Base-by-base conservation (phyloP, 2,329 filamentous ascomycete species). In the Colletotrichum sp. region DNA sequence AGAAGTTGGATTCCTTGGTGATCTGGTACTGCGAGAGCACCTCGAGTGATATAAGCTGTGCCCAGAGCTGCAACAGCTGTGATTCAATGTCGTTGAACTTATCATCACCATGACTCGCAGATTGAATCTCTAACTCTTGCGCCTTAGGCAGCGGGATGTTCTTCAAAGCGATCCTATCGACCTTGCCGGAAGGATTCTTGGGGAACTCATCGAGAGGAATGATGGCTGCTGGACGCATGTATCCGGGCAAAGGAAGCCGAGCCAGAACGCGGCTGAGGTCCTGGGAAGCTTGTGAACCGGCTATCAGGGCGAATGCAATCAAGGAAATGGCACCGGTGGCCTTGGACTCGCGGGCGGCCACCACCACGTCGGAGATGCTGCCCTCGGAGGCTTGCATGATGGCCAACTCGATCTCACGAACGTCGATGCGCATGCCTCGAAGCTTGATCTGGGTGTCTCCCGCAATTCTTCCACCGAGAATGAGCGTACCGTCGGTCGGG, bases 381-480 rank as follows among this genome's bases (percentile, higher is more conserved):
- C 77, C 73, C 49, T 69, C 71, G 60, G 78, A 30, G 8, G 60
- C 79, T 57, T 76, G 78, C 73, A 78, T 78, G 15, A 80, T 77
- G 69, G 57, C 30, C 7, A 76, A 72, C 71, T 86, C 85, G 7
- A 87, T 74, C 52, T 87, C 86, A 32, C 84, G 80, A 3, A 88
- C 80, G 67, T 88, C 85, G 12, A 87, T 72, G 4, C 87, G 84
- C 75, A 84, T 78, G 1, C 80, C 81, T 6, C 80, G 79, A 6
- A 81, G 77, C 72, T 82, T 82, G 77, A 81, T 78, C 69, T 88
- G 84, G 52, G 84, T 82, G 79, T 89, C 88, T 4, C 82, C 84
- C 0, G 78, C 78, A 3, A 83, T 80, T 5, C 88, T 83, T 2
- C 87, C 85, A 6, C 84, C 75, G 49, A 83, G 26, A 16, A 39